Conservation (phyloP, 768 basidiomycete species). For the Suillus fuscotomentosus region DNA sequence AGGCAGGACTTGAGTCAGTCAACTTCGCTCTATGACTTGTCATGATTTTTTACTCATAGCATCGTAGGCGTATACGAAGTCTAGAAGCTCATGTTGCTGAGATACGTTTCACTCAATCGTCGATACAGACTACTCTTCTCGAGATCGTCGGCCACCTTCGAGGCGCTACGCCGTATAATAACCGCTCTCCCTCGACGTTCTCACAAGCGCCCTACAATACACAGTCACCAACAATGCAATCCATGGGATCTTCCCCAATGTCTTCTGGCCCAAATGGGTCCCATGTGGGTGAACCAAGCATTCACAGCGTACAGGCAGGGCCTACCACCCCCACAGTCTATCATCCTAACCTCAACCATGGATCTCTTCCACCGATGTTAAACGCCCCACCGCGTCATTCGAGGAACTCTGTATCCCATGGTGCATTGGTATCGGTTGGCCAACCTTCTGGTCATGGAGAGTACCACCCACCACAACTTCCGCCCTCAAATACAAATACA, state of each 20-base stretch:
- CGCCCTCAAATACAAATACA: conserved; percentile 44
- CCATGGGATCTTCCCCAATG: conserved; percentile 49
- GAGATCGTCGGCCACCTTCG: conserved; percentile 82
- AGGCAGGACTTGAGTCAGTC: conserved; percentile 85
- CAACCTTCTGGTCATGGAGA: conserved; percentile 38
- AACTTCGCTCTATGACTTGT: conserved; percentile 2
- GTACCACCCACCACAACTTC: conserved; percentile 41
- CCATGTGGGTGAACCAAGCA: conserved; percentile 21
- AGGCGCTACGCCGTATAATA: conserved; percentile 41
- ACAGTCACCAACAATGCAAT: conserved; percentile 66
- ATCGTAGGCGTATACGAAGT: conserved; percentile 79
- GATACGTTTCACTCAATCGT: conserved; percentile 67
- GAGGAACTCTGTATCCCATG: conserved; percentile 36
- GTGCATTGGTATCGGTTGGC: conserved; percentile 29
- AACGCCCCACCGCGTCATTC: conserved; percentile 25
- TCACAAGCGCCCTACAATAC: conserved; percentile 48
- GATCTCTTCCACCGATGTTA: conserved; percentile 30
- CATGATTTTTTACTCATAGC: conserved; percentile 16
- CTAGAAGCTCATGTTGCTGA: conserved; percentile 86
- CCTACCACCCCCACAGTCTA: conserved; percentile 31
- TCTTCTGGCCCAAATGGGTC: conserved; percentile 39
- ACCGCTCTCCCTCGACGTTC: conserved; percentile 65
- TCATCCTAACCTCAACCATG: conserved; percentile 20
- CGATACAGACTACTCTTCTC: conserved; percentile 76
- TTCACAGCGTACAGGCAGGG: conserved; percentile 23